Evolutionary conservation across 768 basidiomycete species (phyloP).

Genomic region (Paxillus rubicundulus): DNA sequence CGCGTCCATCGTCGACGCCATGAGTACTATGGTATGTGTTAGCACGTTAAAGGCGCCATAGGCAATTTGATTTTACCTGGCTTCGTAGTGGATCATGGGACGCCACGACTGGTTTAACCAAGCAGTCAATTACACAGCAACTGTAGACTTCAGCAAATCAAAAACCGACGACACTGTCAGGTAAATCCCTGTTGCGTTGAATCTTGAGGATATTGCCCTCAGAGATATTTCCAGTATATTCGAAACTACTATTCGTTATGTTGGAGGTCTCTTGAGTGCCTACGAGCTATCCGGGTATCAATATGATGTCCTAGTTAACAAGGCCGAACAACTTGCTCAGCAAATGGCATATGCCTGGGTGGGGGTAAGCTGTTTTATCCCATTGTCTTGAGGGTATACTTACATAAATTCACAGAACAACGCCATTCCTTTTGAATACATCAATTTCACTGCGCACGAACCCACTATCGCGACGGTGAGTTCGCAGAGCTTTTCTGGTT

Average conservation of each 20-base stretch:
- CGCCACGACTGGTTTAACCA: conserved; percentile 55
- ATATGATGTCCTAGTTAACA: conserved; percentile 50
- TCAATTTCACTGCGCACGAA: conserved; percentile 39
- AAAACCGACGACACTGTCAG: conserved; percentile 45
- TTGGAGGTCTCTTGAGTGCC: conserved; percentile 65
- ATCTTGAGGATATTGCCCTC: not conserved
- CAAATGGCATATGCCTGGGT: conserved; percentile 63
- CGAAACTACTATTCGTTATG: conserved; percentile 73
- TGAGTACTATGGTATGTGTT: conserved; percentile 55
- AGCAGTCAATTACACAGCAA: conserved; percentile 49
- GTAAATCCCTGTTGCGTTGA: conserved; percentile 23
- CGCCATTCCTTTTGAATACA: conserved; percentile 34
- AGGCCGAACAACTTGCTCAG: conserved; percentile 63
- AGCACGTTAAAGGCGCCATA: not conserved
- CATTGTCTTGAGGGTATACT: not conserved
- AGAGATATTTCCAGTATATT: conserved; percentile 40
- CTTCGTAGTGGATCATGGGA: conserved; percentile 55
- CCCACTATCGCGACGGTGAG: conserved; percentile 33
- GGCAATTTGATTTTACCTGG: not conserved
- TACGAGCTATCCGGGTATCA: conserved; percentile 63
- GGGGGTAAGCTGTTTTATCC: conserved; percentile 39
- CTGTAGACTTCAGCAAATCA: conserved; percentile 52
- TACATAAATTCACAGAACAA: conserved; percentile 29
- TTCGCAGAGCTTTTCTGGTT: not conserved
- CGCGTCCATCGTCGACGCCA: conserved; percentile 60